Percentiles rank a stretch among this genome's conserved stretches.
These are phyloP conservation scores for Extremus antarcticus DNA, from an alignment of 495 filamentous ascomycete species.

Conservation along the genomic window DNA sequence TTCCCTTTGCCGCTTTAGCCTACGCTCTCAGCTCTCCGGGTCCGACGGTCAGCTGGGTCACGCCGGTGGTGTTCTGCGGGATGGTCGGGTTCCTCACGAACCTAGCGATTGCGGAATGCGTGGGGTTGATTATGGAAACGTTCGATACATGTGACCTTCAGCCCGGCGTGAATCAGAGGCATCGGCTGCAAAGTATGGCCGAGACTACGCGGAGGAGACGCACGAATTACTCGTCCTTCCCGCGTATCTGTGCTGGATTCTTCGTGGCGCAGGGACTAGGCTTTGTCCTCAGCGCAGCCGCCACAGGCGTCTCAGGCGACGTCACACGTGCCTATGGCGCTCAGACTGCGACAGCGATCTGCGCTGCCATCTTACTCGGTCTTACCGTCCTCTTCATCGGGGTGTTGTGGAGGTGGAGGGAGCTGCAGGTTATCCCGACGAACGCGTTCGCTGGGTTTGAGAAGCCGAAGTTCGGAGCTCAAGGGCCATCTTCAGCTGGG, in stretches of 20 bases:
- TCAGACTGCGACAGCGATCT: slow-evolving; percentile 49
- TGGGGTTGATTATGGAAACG: slow-evolving; percentile 68
- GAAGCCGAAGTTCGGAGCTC: background rate
- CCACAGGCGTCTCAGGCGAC: slow-evolving; percentile 50
- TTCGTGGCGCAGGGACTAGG: slow-evolving; percentile 55
- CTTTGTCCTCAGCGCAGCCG: slow-evolving; percentile 53
- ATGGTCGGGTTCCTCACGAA: slow-evolving; percentile 57
- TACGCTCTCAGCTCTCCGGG: slow-evolving; percentile 56
- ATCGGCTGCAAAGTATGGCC: slow-evolving; percentile 35
- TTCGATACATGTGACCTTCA: slow-evolving; percentile 68
- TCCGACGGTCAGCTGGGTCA: slow-evolving; percentile 42
- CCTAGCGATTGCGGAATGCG: slow-evolving; percentile 64
- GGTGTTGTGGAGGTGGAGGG: slow-evolving; percentile 50
- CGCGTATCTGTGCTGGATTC: slow-evolving; percentile 59
- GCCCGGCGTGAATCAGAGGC: slow-evolving; percentile 47
- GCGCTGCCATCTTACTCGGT: slow-evolving; percentile 50
- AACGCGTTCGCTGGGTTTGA: slow-evolving; percentile 17
- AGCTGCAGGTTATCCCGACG: slow-evolving; percentile 54
- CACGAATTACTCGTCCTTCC: slow-evolving; percentile 57
- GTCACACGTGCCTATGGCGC: slow-evolving; percentile 54
- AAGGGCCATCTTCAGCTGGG: background rate
- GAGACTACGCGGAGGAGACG: slow-evolving; percentile 41
- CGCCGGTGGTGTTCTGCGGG: slow-evolving; percentile 57
- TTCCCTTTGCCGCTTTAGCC: slow-evolving; percentile 52
- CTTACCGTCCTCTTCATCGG: slow-evolving; percentile 50